A percentile compares a stretch with the other conserved stretches of the same genome.
Evolutionary conservation across 768 basidiomycete species (phyloP).

Genomic region (Boletellus ananas): DNA sequence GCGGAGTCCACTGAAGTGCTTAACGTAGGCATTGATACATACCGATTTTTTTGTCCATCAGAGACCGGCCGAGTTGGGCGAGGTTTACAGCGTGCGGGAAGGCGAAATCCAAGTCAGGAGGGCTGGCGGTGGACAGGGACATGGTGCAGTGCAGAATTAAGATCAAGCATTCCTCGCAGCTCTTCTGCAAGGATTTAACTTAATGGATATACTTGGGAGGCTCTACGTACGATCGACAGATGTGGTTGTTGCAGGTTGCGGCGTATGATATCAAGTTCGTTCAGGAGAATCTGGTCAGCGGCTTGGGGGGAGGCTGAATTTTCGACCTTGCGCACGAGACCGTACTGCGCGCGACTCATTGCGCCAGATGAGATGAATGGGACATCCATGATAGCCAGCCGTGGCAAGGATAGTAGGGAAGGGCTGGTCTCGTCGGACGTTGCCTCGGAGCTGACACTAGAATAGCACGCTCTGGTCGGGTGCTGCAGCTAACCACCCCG

Average conservation of each 20-base stretch:
- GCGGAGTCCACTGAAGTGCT: not conserved
- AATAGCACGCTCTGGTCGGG: slow-evolving; percentile 16
- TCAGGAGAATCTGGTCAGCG: slow-evolving; percentile 57
- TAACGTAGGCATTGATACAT: slow-evolving; percentile 7
- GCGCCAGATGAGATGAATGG: slow-evolving; percentile 79
- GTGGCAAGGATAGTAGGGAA: not conserved
- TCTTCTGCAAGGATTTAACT: slow-evolving; percentile 40
- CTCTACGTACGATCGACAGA: slow-evolving; percentile 51
- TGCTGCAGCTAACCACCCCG: slow-evolving; percentile 3
- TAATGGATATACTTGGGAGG: not conserved
- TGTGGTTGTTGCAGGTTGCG: slow-evolving; percentile 46
- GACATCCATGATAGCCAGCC: slow-evolving; percentile 58
- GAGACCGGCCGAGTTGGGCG: slow-evolving; percentile 60
- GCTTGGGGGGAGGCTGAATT: slow-evolving; percentile 50
- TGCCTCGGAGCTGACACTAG: not conserved
- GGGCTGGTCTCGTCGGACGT: not conserved
- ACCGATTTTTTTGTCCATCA: slow-evolving; percentile 70
- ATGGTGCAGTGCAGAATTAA: slow-evolving; percentile 68
- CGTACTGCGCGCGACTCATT: slow-evolving; percentile 69
- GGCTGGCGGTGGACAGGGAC: slow-evolving; percentile 39
- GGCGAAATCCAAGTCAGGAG: slow-evolving; percentile 61
- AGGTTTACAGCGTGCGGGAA: slow-evolving; percentile 73
- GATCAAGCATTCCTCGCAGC: slow-evolving; percentile 64
- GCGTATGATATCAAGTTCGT: slow-evolving; percentile 58
- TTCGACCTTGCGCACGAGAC: slow-evolving; percentile 72